phyloP scores from a whole-genome alignment of 2,329 filamentous ascomycete genomes.

The Apiospora arundinis region DNA sequence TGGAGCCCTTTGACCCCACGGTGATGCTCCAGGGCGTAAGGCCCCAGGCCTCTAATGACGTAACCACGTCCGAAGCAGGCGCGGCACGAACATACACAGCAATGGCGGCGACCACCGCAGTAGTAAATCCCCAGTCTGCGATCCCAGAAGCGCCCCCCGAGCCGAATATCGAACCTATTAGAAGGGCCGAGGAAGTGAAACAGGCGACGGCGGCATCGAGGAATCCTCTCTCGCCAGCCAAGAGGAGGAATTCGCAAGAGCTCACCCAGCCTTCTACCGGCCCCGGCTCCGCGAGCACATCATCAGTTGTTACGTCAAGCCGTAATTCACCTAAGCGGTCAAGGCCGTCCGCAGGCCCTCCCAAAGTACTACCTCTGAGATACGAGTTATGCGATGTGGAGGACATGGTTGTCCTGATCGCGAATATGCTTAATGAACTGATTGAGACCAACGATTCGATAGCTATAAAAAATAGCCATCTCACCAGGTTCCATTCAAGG shows the following conservation, averaged over 20 bases:
- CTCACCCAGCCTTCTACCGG: constrained; percentile 33
- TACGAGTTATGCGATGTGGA: constrained; percentile 86
- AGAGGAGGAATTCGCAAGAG: constrained; percentile 53
- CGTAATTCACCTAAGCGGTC: constrained; percentile 58
- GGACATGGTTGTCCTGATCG: constrained; percentile 88
- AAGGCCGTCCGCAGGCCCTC: constrained; percentile 55
- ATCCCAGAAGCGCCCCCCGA: constrained; percentile 30
- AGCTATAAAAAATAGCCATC: constrained; percentile 81
- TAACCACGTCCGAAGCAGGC: not conserved
- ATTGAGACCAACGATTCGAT: constrained; percentile 91
- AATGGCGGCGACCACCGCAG: constrained; percentile 24
- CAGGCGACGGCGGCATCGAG: not conserved
- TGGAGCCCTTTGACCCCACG: constrained; percentile 52
- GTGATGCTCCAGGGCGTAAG: constrained; percentile 38
- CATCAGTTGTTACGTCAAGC: constrained; percentile 39
- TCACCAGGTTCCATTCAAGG: constrained; percentile 96
- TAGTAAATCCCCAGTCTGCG: constrained; percentile 12
- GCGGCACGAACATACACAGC: not conserved
- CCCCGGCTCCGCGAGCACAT: constrained; percentile 33
- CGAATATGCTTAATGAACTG: constrained; percentile 94
- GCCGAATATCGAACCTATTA: constrained; percentile 33
- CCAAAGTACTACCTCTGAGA: constrained; percentile 68
- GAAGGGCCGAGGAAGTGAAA: constrained; percentile 16
- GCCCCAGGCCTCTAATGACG: constrained; percentile 15
- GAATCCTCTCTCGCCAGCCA: constrained; percentile 44